Evolutionary conservation across 352 stramenopile genomes (phyloP).

Genomic region (Globisporangium carolinianum): DNA sequence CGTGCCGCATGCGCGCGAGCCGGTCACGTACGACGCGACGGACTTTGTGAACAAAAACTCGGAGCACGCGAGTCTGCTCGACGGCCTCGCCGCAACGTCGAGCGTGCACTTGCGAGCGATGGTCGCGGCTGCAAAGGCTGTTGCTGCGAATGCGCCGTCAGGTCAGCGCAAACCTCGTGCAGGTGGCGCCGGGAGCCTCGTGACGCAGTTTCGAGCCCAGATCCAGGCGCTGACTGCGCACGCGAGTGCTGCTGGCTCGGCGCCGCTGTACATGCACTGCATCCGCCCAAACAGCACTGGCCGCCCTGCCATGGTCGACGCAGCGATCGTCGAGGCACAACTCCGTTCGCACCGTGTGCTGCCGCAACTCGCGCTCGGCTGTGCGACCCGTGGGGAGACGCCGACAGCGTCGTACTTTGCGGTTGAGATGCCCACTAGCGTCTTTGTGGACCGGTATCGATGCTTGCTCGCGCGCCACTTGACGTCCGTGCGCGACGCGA

Average conservation of each 20-base stretch:
- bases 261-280: conserved; percentile 50
- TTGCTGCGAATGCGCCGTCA: not conserved
- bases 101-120: conserved; percentile 23
- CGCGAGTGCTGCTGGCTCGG: not conserved
- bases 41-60: conserved; percentile 73
- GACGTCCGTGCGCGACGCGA: not conserved
- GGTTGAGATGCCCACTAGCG: conserved; percentile 17
- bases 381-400: not conserved
- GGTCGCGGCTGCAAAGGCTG: conserved; percentile 10
- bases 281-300: conserved; percentile 32
- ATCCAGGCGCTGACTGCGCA: conserved; percentile 17
- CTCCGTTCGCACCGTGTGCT: conserved; percentile 25
- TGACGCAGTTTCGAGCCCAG: conserved; percentile 38
- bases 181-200: conserved; percentile 9
- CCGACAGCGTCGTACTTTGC: conserved; percentile 15
- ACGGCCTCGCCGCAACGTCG: conserved; percentile 22
- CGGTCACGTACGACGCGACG: conserved; percentile 47
- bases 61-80: conserved; percentile 31
- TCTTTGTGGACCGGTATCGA: conserved; percentile 22
- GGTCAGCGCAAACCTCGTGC: too few species aligned
- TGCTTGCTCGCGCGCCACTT: conserved; percentile 12
- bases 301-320: conserved; percentile 19
- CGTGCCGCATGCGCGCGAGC: conserved; percentile 38
- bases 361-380: conserved; percentile 24
- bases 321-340: conserved; percentile 24